Evolutionary conservation across 352 stramenopile species (phyloP), one percentile per base, ranked within the genome.

Genomic region (Globisporangium paroecandrum): DNA sequence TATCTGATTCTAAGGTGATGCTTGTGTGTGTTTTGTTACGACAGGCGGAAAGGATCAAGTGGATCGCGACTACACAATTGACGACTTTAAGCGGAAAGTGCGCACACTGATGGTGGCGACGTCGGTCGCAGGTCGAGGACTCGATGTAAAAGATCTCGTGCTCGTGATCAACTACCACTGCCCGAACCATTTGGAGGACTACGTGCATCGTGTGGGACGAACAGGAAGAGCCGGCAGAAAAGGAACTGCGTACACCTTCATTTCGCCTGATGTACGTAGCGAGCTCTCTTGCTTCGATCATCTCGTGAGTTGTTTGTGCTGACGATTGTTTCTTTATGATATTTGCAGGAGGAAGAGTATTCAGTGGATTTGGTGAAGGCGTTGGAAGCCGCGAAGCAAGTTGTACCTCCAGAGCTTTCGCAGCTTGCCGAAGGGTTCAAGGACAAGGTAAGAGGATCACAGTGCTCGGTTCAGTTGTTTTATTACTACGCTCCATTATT

Each of bases 111-210:
- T 98, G 90, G 89, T 98, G 18, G 90, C 97, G 32, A 99, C 98
- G 10, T 96, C 86, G 43, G 98, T 99, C 49, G 98, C 98, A 66
- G 97, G 94, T 56, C 89, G 98, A 60, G 98, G 98, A 65, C 86
- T 99, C 49, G 98, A 99, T 73, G 98, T 99, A 38, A 97, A 98
- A 55, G 95, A 98, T 60, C 90, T 99, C 62, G 83, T 97, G 43
- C 97, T 98, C 69, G 98, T 99, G 36, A 98, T 99, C 72, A 99
- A 99, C 82, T 99, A 99, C 73, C 97, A 98, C 58, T 98, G 94
- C 58, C 98, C 98, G 0, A 99, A 99, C 75, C 97, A 99, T 75
- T 81, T 99, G 54, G 98, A 99, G 86, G 98, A 99, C 69, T 99
- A 99, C 69, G 97, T 99, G 2, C 98, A 99, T 82, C 93, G 98